Evolutionary conservation across 495 filamentous ascomycete genomes (phyloP), one percentile per base, ranked within the genome.

Genomic region (Stereocaulon alpinum): DNA sequence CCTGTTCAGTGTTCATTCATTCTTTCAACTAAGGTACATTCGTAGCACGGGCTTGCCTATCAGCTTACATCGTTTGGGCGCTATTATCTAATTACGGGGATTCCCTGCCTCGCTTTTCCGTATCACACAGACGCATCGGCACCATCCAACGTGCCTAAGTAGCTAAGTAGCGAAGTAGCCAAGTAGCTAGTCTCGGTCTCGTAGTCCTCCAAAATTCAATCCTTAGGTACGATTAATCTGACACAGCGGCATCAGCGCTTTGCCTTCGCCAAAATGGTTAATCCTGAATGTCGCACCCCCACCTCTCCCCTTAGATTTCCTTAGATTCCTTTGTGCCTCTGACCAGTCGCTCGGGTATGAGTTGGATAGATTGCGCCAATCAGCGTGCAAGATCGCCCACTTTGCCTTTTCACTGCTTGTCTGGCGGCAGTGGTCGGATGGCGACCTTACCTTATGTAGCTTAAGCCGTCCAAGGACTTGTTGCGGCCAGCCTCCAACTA

Each of bases 71-170:
- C 45, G 29, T 51, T 59, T 59, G 48, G 47, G 57, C 57, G 57
- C 57, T 59, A 59, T 59, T 59, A 59, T 51, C 57, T 52, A 43
- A 43, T 59, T 44, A 59, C 57, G 48, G 57, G 47, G 42, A 44
- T 51, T 40, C 30, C 48, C 40, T 43, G 22, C 27, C 34, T 52
- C 47, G 47, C 48, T 53, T 52, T 40, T 50, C 40, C 57, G 24
- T 24, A 55, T 55, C 51, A 55, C 37, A 24, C 32, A 22, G 29
- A 41, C 51, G 37, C 32, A 41, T 41, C 37, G 51, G 51, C 51
- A 40, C 37, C 51, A 37, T 32, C 34, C 22, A 18, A 55, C 24
- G 7, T 37, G 34, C 34, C 34, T 37, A 24, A 24, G 24, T 24
- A 24, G 24, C 24, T 24, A 24, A 24, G 24, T 24, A 24, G 24